phyloP scores from a whole-genome alignment of 1,139 yeast species.

The Candida sanyaensis region DNA sequence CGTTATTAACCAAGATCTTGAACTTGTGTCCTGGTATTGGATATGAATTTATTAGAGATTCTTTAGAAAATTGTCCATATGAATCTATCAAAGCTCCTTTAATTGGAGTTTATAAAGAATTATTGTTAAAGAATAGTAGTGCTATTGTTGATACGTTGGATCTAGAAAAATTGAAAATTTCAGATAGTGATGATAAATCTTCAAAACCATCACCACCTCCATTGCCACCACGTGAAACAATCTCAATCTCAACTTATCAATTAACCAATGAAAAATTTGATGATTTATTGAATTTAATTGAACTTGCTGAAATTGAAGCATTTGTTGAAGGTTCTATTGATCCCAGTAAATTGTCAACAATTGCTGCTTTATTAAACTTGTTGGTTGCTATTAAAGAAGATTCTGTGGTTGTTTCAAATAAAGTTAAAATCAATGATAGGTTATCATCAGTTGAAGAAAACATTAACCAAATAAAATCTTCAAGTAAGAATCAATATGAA shows the following conservation, averaged over 20 bases:
- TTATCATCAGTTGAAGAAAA: constrained; percentile 11
- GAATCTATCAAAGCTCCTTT: constrained; percentile 58
- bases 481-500: constrained; percentile 21
- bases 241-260: constrained; percentile 29
- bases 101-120: constrained; percentile 67
- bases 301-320: constrained; percentile 31
- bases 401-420: constrained; percentile 19
- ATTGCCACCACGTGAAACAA: constrained; percentile 21
- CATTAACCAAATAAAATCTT: constrained; percentile 15
- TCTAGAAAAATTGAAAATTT: constrained; percentile 6
- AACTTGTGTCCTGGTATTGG: constrained; percentile 59
- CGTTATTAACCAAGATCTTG: constrained; percentile 57
- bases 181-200: not conserved
- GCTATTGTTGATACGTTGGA: constrained; percentile 9
- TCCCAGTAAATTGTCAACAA: constrained; percentile 36
- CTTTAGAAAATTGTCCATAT: constrained; percentile 70
- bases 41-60: constrained; percentile 63
- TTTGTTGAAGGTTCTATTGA: constrained; percentile 26
- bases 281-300: constrained; percentile 42
- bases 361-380: constrained; percentile 58
- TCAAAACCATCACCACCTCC: constrained; percentile 15
- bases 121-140: constrained; percentile 35
- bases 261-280: constrained; percentile 38
- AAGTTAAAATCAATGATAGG: constrained; percentile 23
- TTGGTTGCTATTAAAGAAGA: constrained; percentile 44